Percentiles rank a stretch among this genome's conserved stretches.
These are phyloP conservation scores for Sporodiniella umbellata DNA, from an alignment of 371 early-diverging fungal species.

Conservation along the genomic window DNA sequence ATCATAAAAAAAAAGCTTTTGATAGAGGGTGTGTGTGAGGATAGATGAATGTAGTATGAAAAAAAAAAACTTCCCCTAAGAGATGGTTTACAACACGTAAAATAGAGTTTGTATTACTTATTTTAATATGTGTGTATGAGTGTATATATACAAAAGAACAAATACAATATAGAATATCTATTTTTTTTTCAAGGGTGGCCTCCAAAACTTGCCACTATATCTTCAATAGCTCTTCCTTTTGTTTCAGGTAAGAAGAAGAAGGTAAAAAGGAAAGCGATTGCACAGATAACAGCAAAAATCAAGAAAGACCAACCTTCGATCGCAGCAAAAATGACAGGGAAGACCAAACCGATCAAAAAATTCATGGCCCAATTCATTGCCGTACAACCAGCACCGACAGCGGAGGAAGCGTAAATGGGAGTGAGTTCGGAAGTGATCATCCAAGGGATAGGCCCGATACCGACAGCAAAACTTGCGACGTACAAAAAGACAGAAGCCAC, in stretches of 20 bases:
- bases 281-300: conserved; percentile 47
- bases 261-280: conserved; percentile 24
- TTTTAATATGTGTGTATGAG: no score
- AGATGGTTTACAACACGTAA: no score
- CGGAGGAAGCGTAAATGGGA: conserved; percentile 59
- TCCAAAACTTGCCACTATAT: conserved; percentile 30
- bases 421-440: conserved; percentile 68
- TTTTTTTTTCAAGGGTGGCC: background rate
- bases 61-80: no score
- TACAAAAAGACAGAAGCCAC: conserved; percentile 70
- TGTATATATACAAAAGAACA: background rate
- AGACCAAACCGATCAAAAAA: conserved; percentile 52
- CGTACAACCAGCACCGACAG: conserved; percentile 49
- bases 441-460: conserved; percentile 83
- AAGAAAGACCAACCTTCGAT: conserved; percentile 68
- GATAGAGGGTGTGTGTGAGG: no score
- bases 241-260: conserved; percentile 55
- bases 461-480: conserved; percentile 79
- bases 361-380: conserved; percentile 63
- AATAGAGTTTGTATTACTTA: no score
- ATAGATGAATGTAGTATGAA: no score
- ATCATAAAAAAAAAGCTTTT: no score
- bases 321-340: conserved; percentile 57
- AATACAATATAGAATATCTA: background rate
- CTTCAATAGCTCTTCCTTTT: conserved; percentile 55